These are phyloP conservation scores for Sedum album DNA, from an alignment of 164 flowering plant genomes.

Conservation along the genomic window DNA sequence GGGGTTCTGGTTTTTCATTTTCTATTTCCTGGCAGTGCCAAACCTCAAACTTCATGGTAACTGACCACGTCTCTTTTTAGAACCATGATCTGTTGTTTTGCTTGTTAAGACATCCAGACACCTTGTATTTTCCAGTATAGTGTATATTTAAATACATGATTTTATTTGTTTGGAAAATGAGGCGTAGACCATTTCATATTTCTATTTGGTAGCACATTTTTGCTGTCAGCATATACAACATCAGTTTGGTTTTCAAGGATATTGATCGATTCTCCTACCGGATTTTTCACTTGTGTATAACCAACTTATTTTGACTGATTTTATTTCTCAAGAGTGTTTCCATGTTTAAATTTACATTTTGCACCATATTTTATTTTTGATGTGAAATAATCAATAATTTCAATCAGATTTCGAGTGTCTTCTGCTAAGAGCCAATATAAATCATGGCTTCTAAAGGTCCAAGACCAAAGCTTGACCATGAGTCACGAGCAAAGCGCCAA, in stretches of 20 bases:
- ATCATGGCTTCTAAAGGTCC: slow-evolving; percentile 89
- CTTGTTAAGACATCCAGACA: background rate
- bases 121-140: background rate
- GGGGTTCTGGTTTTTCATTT: background rate
- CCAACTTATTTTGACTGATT: background rate
- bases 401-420: background rate
- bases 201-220: background rate
- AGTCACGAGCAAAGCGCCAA: slow-evolving; percentile 72
- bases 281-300: too few species aligned
- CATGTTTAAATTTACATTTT: background rate
- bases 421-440: slow-evolving; percentile 3
- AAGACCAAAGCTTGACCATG: slow-evolving; percentile 81
- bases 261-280: too few species aligned
- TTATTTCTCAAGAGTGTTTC: background rate
- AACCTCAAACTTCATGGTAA: slow-evolving; percentile 2
- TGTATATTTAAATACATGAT: background rate
- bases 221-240: too few species aligned
- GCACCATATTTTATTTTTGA: background rate
- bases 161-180: background rate
- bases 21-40: background rate
- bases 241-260: too few species aligned
- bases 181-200: background rate
- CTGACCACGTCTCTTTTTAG: background rate
- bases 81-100: background rate
- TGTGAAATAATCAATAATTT: background rate